These are phyloP conservation scores for Periconia macrospinosa DNA, from an alignment of 2,329 filamentous ascomycete genomes.

Conservation along the genomic window DNA sequence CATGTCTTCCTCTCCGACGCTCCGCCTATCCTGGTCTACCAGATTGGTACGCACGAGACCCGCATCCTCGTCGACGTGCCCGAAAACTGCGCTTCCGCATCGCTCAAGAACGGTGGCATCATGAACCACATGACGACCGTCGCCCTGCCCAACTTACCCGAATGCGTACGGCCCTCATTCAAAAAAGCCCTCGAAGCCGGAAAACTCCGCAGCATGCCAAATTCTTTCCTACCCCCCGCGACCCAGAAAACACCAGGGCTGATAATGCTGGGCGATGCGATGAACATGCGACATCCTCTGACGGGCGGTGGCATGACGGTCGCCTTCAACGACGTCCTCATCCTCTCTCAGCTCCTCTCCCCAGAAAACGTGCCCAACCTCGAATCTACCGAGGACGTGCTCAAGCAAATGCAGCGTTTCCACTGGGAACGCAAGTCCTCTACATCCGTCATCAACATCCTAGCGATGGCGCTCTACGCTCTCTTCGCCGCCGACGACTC, in stretches of 20 bases:
- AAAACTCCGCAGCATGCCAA: conserved; percentile 88
- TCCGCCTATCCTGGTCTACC: conserved; percentile 85
- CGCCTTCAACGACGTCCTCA: conserved; percentile 86
- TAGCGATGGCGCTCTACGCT: conserved; percentile 90
- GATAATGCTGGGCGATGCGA: conserved; percentile 85
- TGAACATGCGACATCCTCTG: conserved; percentile 99
- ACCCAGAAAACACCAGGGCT: conserved; percentile 73
- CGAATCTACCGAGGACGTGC: conserved; percentile 66
- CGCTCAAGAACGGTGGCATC: conserved; percentile 75
- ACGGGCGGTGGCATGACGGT: conserved; percentile 99
- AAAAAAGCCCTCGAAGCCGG: conserved; percentile 73
- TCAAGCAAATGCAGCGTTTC: conserved; percentile 71
- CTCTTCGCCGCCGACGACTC: conserved; percentile 79
- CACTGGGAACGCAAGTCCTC: conserved; percentile 86
- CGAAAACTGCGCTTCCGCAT: conserved; percentile 72
- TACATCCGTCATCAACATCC: conserved; percentile 90
- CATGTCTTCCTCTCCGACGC: conserved; percentile 84
- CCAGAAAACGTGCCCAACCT: conserved; percentile 71
- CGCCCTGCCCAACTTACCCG: conserved; percentile 77
- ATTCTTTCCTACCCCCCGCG: conserved; percentile 84
- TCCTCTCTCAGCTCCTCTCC: conserved; percentile 73
- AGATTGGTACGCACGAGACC: conserved; percentile 94
- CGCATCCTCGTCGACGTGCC: conserved; percentile 88
- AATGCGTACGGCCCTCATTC: conserved; percentile 72
- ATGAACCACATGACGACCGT: conserved; percentile 79